Conservation (phyloP, 192 early-diverging fungal genomes). For the Oehlia diaphana region DNA sequence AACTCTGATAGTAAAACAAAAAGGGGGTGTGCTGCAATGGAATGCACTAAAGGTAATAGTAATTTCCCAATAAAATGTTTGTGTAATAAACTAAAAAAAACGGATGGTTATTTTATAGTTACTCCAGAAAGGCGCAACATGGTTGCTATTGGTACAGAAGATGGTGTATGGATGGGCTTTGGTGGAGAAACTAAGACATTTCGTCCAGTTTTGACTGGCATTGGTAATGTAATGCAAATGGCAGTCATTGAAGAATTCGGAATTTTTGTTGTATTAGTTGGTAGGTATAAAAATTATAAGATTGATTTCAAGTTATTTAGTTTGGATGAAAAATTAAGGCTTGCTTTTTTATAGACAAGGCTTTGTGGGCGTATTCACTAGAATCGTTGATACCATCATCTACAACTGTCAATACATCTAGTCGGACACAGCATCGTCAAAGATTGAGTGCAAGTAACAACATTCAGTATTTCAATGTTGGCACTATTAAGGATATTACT, state of each 20-base stretch:
- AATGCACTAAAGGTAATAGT: too few relatives aligned
- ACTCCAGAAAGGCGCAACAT: conserved; percentile 57
- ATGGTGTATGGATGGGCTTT: conserved; percentile 67
- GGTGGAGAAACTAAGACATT: conserved; percentile 58
- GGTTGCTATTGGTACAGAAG: conserved; percentile 83
- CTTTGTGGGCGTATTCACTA: conserved; percentile 74
- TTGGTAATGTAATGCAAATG: conserved; percentile 80
- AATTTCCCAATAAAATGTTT: too few relatives aligned
- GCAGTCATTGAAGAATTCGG: conserved; percentile 80
- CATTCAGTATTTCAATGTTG: conserved; percentile 55
- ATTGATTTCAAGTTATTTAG: background rate
- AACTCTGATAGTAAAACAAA: too few relatives aligned
- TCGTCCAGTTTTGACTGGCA: conserved; percentile 45
- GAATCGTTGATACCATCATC: conserved; percentile 50
- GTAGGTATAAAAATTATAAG: conserved; percentile 41
- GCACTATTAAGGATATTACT: conserved; percentile 37
- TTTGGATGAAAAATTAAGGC: background rate
- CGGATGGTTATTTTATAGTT: conserved; percentile 1
- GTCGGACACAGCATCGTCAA: conserved; percentile 51
- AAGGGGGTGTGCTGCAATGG: too few relatives aligned
- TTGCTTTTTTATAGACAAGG: conserved; percentile 45
- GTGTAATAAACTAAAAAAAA: too few relatives aligned
- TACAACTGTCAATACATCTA: conserved; percentile 28
- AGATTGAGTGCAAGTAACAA: conserved; percentile 46
- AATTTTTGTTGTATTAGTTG: conserved; percentile 77